Conservation (phyloP, 2,329 filamentous ascomycete species). For the Fusarium fujikuroi region DNA sequence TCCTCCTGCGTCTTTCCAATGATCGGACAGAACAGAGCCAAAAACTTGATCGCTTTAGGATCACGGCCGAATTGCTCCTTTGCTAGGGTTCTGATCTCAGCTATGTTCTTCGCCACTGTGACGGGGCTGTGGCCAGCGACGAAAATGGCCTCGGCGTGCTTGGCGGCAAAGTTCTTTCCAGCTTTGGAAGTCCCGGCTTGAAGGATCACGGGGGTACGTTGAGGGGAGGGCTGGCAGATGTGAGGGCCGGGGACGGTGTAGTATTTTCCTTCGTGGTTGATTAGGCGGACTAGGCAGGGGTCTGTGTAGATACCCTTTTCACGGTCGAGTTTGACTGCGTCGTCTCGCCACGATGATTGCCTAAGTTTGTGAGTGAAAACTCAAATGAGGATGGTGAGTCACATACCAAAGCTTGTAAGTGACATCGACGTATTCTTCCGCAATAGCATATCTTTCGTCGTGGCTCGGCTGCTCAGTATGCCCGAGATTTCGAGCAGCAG, state of each 20-base stretch:
- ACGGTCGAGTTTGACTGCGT: constrained; percentile 71
- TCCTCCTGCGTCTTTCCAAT: constrained; percentile 74
- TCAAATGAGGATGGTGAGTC: fast-evolving
- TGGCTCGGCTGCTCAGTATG: constrained; percentile 67
- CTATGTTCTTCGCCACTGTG: constrained; percentile 69
- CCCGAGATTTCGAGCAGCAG: constrained; percentile 73
- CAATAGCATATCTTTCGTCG: constrained; percentile 72
- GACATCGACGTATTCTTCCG: constrained; percentile 72
- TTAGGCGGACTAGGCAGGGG: constrained; percentile 66
- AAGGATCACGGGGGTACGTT: constrained; percentile 74
- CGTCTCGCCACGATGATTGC: constrained; percentile 72
- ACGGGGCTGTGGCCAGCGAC: constrained; percentile 72
- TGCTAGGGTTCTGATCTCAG: constrained; percentile 70
- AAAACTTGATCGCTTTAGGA: constrained; percentile 70
- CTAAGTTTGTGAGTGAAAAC: neutral
- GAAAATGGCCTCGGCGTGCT: constrained; percentile 79
- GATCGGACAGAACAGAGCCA: constrained; percentile 73
- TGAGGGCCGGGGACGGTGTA: constrained; percentile 74
- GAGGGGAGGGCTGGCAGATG: constrained; percentile 72
- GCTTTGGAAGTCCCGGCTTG: constrained; percentile 76
- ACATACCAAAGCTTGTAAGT: constrained; percentile 70
- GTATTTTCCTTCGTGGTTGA: constrained; percentile 73
- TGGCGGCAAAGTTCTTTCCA: constrained; percentile 73
- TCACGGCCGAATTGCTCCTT: constrained; percentile 65
- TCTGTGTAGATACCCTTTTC: constrained; percentile 66